Percentiles rank a stretch among this genome's conserved stretches.
Evolutionary conservation across 176 grass and related monocot genomes (phyloP).

Genomic region (Typha latifolia): DNA sequence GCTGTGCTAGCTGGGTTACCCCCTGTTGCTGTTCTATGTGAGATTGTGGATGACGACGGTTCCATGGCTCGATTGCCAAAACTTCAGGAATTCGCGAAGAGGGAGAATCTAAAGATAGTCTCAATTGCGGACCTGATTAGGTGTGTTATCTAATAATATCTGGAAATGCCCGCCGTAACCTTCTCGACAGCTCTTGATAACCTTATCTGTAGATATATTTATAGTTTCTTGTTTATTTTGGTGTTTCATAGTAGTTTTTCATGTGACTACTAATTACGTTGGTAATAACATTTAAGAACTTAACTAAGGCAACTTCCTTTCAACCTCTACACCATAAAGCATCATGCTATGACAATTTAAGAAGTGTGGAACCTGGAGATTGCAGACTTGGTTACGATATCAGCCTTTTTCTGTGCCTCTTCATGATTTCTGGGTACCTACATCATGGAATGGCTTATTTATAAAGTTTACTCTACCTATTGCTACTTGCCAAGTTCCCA

Average conservation of each 20-base stretch:
- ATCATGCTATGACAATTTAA: too few relatives aligned
- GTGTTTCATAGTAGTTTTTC: too few relatives aligned
- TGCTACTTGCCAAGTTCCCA: neutral
- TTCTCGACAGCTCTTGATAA: too few relatives aligned
- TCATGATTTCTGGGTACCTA: neutral
- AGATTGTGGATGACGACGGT: slow-evolving; percentile 89
- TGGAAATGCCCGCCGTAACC: too few relatives aligned
- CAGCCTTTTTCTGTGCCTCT: too few relatives aligned
- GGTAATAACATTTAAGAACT: too few relatives aligned
- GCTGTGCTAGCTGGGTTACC: slow-evolving; percentile 72
- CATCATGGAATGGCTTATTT: neutral
- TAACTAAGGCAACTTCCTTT: neutral
- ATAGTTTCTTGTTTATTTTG: too few relatives aligned
- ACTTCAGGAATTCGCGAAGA: slow-evolving; percentile 64
- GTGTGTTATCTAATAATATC: slow-evolving; percentile 16
- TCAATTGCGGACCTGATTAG: slow-evolving; percentile 87
- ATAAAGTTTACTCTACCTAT: neutral
- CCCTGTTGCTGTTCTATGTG: slow-evolving; percentile 71
- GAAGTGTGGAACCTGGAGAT: too few relatives aligned
- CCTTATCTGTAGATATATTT: too few relatives aligned
- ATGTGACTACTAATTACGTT: too few relatives aligned
- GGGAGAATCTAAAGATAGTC: slow-evolving; percentile 80
- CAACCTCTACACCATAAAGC: neutral
- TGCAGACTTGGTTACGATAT: too few relatives aligned
- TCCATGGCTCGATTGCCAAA: slow-evolving; percentile 92